Conservation (phyloP, 2,329 filamentous ascomycete genomes). For the Fusarium continuum region DNA sequence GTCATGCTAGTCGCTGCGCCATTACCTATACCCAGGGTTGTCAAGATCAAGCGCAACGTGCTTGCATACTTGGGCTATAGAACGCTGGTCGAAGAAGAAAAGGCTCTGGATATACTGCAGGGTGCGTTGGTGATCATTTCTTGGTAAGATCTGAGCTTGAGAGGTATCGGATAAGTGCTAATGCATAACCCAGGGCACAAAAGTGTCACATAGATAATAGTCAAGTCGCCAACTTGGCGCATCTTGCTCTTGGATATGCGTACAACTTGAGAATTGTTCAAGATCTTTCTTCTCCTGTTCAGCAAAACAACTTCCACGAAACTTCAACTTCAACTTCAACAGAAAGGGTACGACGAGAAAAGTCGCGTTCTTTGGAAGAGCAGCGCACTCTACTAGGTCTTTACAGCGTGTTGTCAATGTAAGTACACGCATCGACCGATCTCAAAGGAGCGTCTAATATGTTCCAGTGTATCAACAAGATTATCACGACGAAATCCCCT, state of each 20-base stretch:
- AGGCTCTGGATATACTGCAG: slow-evolving; percentile 56
- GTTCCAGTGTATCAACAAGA: slow-evolving; percentile 49
- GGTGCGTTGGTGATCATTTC: slow-evolving; percentile 56
- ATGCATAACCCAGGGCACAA: slow-evolving; percentile 45
- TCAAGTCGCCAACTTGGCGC: slow-evolving; percentile 50
- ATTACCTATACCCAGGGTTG: slow-evolving; percentile 40
- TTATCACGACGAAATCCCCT: slow-evolving; percentile 49
- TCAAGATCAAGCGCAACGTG: slow-evolving; percentile 54
- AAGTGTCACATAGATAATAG: slow-evolving; percentile 48
- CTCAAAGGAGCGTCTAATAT: not conserved
- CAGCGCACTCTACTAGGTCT: slow-evolving; percentile 52
- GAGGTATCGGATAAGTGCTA: not conserved
- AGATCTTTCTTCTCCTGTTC: slow-evolving; percentile 8
- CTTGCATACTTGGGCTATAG: slow-evolving; percentile 55
- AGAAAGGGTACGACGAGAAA: slow-evolving; percentile 30
- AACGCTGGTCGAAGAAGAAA: slow-evolving; percentile 53
- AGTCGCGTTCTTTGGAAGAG: slow-evolving; percentile 49
- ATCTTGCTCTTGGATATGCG: slow-evolving; percentile 53
- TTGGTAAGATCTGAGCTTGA: slow-evolving; percentile 49
- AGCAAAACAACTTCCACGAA: too few relatives aligned
- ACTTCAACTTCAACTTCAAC: slow-evolving; percentile 7
- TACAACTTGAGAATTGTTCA: slow-evolving; percentile 52
- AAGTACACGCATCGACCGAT: slow-evolving; percentile 17
- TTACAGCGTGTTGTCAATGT: slow-evolving; percentile 53
- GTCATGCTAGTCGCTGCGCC: slow-evolving; percentile 51